Percentiles rank a stretch among this genome's conserved stretches.
phyloP scores from a whole-genome alignment of 441 rosid species.

The Aleurites moluccanus region DNA sequence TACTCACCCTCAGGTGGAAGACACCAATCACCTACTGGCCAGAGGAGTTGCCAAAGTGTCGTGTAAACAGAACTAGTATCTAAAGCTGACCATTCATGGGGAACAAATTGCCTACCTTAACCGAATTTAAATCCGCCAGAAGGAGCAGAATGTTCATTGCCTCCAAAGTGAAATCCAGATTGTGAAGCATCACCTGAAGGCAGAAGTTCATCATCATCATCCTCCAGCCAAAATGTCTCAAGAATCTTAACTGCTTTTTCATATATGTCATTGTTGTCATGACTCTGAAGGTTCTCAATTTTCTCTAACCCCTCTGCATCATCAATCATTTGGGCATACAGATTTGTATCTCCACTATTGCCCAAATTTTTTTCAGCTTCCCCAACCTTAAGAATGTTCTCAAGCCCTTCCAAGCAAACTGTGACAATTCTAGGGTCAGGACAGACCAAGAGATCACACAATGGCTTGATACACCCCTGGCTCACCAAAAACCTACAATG shows the following conservation, averaged over 20 bases:
- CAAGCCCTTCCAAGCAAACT: constrained; percentile 82
- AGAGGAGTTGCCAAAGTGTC: neutral
- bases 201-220: constrained; percentile 51
- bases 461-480: constrained; percentile 77
- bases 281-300: constrained; percentile 74
- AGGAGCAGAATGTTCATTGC: constrained; percentile 46
- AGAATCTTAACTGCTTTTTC: constrained; percentile 79
- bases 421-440: constrained; percentile 86
- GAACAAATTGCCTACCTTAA: constrained; percentile 39
- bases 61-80: neutral
- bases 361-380: constrained; percentile 65
- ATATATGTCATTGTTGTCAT: constrained; percentile 70
- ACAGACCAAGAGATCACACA: constrained; percentile 78
- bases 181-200: constrained; percentile 56
- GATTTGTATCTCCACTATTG: constrained; percentile 47
- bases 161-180: constrained; percentile 64
- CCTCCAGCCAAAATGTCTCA: constrained; percentile 82
- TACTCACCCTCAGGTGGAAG: neutral
- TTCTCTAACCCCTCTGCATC: constrained; percentile 75
- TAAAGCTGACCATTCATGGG: neutral
- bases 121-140: constrained; percentile 75
- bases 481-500: constrained; percentile 53
- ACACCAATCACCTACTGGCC: neutral
- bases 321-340: constrained; percentile 66
- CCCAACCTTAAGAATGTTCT: constrained; percentile 84